Base-by-base conservation (phyloP, 2,329 filamentous ascomycete species). In the Monilinia laxa region DNA sequence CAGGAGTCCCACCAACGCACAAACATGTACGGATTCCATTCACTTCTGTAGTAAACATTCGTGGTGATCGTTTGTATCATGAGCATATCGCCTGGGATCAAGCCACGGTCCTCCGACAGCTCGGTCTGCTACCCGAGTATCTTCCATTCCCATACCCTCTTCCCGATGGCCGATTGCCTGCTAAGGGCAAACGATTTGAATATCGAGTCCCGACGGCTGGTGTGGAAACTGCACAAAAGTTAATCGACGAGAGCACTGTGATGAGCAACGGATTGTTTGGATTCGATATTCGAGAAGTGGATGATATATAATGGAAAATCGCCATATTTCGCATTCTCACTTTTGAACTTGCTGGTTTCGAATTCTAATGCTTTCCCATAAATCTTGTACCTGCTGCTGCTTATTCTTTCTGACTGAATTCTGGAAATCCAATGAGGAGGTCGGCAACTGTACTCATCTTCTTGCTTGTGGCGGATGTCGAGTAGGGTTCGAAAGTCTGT, bases 1-100 rank as follows among this genome's bases (percentile, higher is more conserved):
- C 86, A 1, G 85, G 85, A 0, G 78, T 89, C 1, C 85, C 85
- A 2, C 84, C 86, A 1, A 89, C 86, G 0, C 77, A 80, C 38
- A 79, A 78, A 67, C 73, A 77, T 11, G 77, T 89, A 2, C 79
- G 82, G n/a, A 80, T 90, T 7, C 87, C 89, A 0, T 85, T 90
- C 68, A 89, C 84, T 0, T 81, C 84, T 3, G 80, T 91, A 0
- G 87, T 91, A 5, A 89, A 88, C 66, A 82, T 91, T 64, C 83
- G 89, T 1, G 89, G 89, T 2, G 87, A 90, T 73, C 80, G 87
- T 0, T 77, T 91, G 0, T 90, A 86, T 70, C 87, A 90, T 70
- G 89, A 91, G 74, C 88, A 91, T 71, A 90, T 91, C 54, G 79
- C 82, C 18, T 91, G 88, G 88, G 88, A 91, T 68, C 87, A 90